Evolutionary conservation across 345 rosid species (phyloP), one percentile per base, ranked within the genome.

Genomic region (Angophora floribunda): DNA sequence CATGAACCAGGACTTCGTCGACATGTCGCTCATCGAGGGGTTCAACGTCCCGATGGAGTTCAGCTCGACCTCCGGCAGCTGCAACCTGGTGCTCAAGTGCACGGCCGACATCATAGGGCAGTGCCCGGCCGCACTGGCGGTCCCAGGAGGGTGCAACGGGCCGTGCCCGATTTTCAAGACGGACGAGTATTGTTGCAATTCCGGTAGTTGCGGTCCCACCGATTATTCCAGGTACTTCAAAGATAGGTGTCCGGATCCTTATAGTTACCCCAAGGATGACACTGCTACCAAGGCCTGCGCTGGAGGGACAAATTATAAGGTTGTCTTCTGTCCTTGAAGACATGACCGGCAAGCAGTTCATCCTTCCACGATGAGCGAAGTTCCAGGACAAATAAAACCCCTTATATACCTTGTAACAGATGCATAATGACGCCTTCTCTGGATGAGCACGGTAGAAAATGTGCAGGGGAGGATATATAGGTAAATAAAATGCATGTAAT

Each of bases 11-110:
- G 93, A 92, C 86, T 92, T 90, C 90, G 85, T 88, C 41, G 93
- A 92, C 88, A 89, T 92, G 7, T 90, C 93, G 22, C 82, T 87
- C 3, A 88, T 90, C 16, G 91, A 92, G 19, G 91, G 92, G 22
- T 92, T 92, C 78, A 92, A 92, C 57, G 89, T 92, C 22, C 91
- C 93, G 1, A 89, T 92, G 92, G 89, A 85, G 24, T 87, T 92
- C 57, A 89, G 88, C 55, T 90, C 93, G 50, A 88, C 90, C 7
- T 85, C 90, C 6, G 80, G 86, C 45, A 65, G 86, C 36, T 88
- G 90, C 85, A 89, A 52, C 78, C 85, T 85, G 5, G 89, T 86
- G 19, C 85, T 92, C 9, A 57, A 53, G 12, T 92, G 93, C 85
- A 75, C 85, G 1, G 89, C 89, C 9, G 84, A 87, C 86, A 87